These are phyloP conservation scores for Malus hybrid DNA, from an alignment of 331 rosid species.

Conservation along the genomic window DNA sequence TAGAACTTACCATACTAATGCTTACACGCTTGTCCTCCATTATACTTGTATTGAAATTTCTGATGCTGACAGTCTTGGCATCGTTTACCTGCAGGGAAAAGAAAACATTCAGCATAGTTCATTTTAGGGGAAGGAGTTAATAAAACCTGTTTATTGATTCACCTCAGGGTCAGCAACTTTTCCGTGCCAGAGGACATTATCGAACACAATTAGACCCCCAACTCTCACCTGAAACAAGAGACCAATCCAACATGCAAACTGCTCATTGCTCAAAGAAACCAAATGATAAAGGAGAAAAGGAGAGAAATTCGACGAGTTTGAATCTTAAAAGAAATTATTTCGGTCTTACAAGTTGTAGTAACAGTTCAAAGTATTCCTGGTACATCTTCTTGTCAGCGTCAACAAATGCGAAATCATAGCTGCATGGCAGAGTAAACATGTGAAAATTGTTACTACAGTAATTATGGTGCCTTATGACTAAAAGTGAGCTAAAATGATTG, in stretches of 20 bases:
- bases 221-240: conserved; percentile 59
- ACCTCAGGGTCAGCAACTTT: conserved; percentile 87
- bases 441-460: not conserved
- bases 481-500: not conserved
- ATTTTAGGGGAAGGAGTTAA: conserved; percentile 2
- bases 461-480: not conserved
- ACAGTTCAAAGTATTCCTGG: conserved; percentile 64
- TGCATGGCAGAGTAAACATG: conserved; percentile 24
- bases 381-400: conserved; percentile 95
- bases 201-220: conserved; percentile 82
- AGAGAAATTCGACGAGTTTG: not conserved
- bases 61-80: conserved; percentile 64
- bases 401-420: conserved; percentile 90
- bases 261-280: not conserved
- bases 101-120: conserved; percentile 1
- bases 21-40: conserved; percentile 70
- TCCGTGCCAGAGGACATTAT: conserved; percentile 97
- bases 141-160: conserved; percentile 4
- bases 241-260: not conserved
- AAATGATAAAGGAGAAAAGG: not conserved
- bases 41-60: conserved; percentile 54
- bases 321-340: not conserved
- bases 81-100: conserved; percentile 56
- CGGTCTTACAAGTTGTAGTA: conserved; percentile 67
- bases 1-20: conserved; percentile 68